phyloP scores from a whole-genome alignment of 106 monocot genomes.

The Cymbidium sinense region DNA sequence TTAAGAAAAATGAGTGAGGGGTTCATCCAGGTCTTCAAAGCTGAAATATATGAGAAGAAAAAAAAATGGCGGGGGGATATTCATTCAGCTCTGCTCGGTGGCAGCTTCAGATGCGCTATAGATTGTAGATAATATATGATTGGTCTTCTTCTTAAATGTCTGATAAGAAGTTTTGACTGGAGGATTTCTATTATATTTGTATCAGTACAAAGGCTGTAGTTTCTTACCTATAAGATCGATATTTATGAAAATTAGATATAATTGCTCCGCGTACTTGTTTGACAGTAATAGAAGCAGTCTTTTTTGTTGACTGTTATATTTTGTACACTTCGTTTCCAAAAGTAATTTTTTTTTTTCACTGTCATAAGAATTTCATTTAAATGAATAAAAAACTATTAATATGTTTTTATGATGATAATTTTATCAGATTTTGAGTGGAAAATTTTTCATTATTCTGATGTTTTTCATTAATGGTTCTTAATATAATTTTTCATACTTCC shows the following conservation, averaged over 20 bases:
- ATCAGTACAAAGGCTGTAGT: neutral
- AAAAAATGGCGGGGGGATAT: neutral
- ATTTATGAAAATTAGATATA: too few species aligned
- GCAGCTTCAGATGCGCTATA: neutral
- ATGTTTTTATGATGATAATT: too few species aligned
- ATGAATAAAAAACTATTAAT: too few species aligned
- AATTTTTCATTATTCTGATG: too few species aligned
- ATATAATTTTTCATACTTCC: too few species aligned
- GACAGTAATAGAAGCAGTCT: neutral
- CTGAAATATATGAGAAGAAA: neutral
- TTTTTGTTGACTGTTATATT: neutral
- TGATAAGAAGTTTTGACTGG: neutral
- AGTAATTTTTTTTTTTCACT: too few species aligned
- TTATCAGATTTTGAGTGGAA: too few species aligned
- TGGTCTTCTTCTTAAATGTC: neutral
- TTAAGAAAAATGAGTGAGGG: neutral
- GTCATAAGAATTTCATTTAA: too few species aligned
- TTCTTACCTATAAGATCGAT: neutral
- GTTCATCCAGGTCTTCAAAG: neutral
- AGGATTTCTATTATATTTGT: neutral
- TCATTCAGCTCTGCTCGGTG: neutral
- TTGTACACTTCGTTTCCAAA: too few species aligned
- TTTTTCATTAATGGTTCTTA: too few species aligned
- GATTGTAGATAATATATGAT: conserved; percentile 2
- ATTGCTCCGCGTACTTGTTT: neutral